Evolutionary conservation across 768 basidiomycete genomes (phyloP), one percentile per base, ranked within the genome.

Genomic region (Mrakia frigida): DNA sequence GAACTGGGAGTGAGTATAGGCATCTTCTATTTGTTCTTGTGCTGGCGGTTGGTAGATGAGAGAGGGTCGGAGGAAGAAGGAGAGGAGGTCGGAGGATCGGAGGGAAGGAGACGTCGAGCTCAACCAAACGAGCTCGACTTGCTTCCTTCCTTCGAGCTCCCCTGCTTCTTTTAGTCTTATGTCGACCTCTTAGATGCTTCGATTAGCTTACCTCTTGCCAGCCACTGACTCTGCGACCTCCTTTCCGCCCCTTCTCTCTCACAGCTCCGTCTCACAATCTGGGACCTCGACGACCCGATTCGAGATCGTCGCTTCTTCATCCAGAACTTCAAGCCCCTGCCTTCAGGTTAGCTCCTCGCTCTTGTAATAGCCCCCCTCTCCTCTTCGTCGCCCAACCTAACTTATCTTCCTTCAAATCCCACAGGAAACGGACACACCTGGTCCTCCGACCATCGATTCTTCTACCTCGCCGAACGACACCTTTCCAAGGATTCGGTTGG

Each of bases 401-500:
- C 35, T 28, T 37, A 18, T 74, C 37, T n/a, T 5, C 70, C 0
- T 60, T 35, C 68, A 73, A 77, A n/a, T n/a, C n/a, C 78, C 35
- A 56, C 50, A 50, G 60, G 43, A 43, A 16, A 68, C 37, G 61
- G 56, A 74, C 90, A 52, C 92, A 90, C 82, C 86, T 90, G 35
- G 93, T 93, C 82, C 88, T 91, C 88, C 41, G 93, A 95, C 84
- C 90, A 90, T 3, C 89, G 89, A 18, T 94, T 94, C 82, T 90
- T 96, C 80, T 85, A 93, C 33, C 84, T 96, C 7, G 93, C 91
- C 6, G 94, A 97, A 82, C 87, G 92, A 31, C 94, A 96, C 82
- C 91, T 91, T 79, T 94, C 92, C 1, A 94, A 91, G 82, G 94
- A 96, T 80, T 91, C 90, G 0, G 82, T 94, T 0, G 92, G 93